Evolutionary conservation across 2,329 filamentous ascomycete genomes (phyloP).

Genomic region (Talaromyces amestolkiae): DNA sequence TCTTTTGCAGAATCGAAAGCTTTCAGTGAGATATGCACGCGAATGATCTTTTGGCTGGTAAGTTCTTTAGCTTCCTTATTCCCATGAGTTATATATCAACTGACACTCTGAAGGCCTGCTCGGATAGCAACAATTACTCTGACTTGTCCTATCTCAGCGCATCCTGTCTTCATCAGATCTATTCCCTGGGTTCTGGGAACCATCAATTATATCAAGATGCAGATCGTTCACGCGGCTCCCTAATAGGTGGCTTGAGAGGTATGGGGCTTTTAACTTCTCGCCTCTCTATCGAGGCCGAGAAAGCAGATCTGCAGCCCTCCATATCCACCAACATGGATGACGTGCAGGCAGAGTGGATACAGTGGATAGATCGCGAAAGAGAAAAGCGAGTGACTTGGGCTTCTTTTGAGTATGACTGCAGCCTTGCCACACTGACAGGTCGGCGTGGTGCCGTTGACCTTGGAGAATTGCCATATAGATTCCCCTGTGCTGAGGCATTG

Average conservation of each 20-base stretch:
- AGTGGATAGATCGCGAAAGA: slow-evolving; percentile 11
- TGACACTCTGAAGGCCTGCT: slow-evolving; percentile 1
- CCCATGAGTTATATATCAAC: background rate
- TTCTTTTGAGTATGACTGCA: slow-evolving; percentile 16
- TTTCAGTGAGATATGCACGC: slow-evolving; percentile 12
- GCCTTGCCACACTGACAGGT: slow-evolving; percentile 5
- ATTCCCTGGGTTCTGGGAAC: slow-evolving; percentile 9
- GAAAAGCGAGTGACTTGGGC: slow-evolving; percentile 11
- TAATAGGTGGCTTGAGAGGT: slow-evolving; percentile 4
- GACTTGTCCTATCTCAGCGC: slow-evolving; percentile 10
- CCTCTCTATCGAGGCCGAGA: background rate
- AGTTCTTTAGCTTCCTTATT: background rate
- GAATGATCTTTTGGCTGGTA: slow-evolving; percentile 11
- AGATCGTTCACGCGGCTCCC: slow-evolving; percentile 4
- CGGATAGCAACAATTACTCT: slow-evolving; percentile 14
- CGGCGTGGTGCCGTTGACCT: slow-evolving; percentile 14
- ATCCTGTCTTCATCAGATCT: slow-evolving; percentile 16
- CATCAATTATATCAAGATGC: slow-evolving; percentile 14
- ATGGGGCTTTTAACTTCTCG: slow-evolving; percentile 13
- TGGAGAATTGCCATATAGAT: slow-evolving; percentile 6
- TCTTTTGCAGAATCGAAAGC: slow-evolving; percentile 2
- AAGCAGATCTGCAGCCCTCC: background rate
- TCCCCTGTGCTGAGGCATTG: slow-evolving; percentile 11
- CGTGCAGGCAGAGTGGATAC: slow-evolving; percentile 9
- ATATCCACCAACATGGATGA: background rate